A percentile compares a stretch with the other conserved stretches of the same genome.
Conservation (phyloP, 228 moss, liverwort and hornwort species). For the Sphagnum magellanicum region DNA sequence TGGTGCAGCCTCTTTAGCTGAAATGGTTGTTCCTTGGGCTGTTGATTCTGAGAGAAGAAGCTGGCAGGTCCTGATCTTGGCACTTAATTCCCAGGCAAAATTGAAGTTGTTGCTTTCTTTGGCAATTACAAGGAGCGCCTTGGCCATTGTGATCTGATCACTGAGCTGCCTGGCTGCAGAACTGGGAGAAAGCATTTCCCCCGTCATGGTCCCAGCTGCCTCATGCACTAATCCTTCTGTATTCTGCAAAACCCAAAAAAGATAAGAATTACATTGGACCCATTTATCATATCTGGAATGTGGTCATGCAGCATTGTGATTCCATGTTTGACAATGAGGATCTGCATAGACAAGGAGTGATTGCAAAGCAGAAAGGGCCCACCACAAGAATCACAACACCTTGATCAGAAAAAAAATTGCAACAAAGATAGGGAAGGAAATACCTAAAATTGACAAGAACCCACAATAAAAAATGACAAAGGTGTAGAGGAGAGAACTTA, state of each 20-base stretch:
- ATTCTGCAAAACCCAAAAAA: not conserved
- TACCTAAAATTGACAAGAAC: not conserved
- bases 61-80: slow-evolving; percentile 43
- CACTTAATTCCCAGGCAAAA: slow-evolving; percentile 55
- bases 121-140: slow-evolving; percentile 51
- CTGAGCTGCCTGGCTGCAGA: slow-evolving; percentile 38
- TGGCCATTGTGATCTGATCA: slow-evolving; percentile 53
- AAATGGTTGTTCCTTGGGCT: slow-evolving; percentile 20
- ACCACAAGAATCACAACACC: not conserved
- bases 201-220: not conserved
- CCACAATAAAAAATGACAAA: not conserved
- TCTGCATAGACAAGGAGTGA: too few relatives aligned
- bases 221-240: not conserved
- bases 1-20: slow-evolving; percentile 28
- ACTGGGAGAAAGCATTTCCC: slow-evolving; percentile 3
- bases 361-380: not conserved
- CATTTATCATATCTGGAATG: not conserved
- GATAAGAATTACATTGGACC: not conserved
- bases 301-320: not conserved
- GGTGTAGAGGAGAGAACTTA: not conserved
- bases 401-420: not conserved
- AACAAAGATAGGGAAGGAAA: not conserved
- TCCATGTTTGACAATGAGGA: not conserved
- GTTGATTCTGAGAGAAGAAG: slow-evolving; percentile 31
- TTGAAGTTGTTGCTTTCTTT: slow-evolving; percentile 46